Evolutionary conservation across 768 basidiomycete species (phyloP).

Genomic region (Trichaptum fuscoviolaceum): DNA sequence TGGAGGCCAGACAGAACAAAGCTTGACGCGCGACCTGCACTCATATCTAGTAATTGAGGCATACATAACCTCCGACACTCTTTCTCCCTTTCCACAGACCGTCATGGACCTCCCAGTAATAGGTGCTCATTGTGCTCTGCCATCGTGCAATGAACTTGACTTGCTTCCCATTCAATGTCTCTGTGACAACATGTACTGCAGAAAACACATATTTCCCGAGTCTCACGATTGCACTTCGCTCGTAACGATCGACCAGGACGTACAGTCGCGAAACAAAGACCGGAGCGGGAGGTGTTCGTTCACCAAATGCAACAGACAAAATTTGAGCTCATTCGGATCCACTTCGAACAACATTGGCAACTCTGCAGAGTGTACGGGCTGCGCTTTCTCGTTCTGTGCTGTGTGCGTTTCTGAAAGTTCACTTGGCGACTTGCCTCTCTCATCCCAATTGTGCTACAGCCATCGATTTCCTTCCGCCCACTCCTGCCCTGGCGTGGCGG

Average conservation of each 20-base stretch:
- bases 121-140: constrained; percentile 61
- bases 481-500: constrained; percentile 34
- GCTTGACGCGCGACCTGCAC: background rate
- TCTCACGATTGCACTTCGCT: constrained; percentile 49
- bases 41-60: no score
- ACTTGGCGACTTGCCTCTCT: background rate
- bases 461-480: constrained; percentile 67
- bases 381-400: constrained; percentile 57
- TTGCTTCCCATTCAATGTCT: constrained; percentile 72
- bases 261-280: background rate
- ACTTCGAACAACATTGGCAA: constrained; percentile 21
- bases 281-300: constrained; percentile 45
- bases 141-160: constrained; percentile 58
- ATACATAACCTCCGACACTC: no score
- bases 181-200: constrained; percentile 60
- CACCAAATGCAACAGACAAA: constrained; percentile 47
- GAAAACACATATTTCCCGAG: constrained; percentile 53
- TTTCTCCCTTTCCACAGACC: no score
- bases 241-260: background rate
- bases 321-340: constrained; percentile 38
- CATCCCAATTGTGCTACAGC: constrained; percentile 30
- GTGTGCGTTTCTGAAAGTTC: constrained; percentile 32
- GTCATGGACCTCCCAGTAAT: constrained; percentile 43
- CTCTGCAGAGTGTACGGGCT: constrained; percentile 43
- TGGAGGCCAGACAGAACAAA: background rate